Percentiles rank a stretch among this genome's conserved stretches.
Evolutionary conservation across 1,284 basidiomycete genomes (phyloP).

Genomic region (Volvariella volvacea): DNA sequence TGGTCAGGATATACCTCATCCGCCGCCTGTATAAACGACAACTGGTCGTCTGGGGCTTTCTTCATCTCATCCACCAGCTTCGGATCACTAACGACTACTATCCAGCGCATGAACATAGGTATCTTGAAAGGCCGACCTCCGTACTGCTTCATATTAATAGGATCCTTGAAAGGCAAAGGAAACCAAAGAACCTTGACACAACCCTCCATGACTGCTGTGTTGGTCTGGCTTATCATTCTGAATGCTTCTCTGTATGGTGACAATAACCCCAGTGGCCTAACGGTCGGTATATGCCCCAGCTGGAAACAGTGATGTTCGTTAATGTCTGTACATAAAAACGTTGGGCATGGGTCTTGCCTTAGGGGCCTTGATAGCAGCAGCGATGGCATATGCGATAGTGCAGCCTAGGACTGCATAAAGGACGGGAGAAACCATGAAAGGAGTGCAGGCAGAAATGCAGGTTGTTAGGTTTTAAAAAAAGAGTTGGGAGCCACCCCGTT

Average conservation of each 20-base stretch:
- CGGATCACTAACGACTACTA: constrained; percentile 16
- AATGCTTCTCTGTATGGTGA: constrained; percentile 16
- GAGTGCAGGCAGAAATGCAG: too few relatives aligned
- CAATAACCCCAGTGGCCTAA: constrained; percentile 14
- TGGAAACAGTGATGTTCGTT: too few relatives aligned
- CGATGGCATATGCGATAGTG: too few relatives aligned
- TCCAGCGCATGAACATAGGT: constrained; percentile 15
- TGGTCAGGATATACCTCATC: constrained; percentile 11
- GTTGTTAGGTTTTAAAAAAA: too few relatives aligned
- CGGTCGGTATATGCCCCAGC: constrained; percentile 14
- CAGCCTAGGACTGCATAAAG: too few relatives aligned
- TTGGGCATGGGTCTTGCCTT: too few relatives aligned
- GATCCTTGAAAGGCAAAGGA: background rate
- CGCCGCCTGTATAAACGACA: constrained; percentile 16
- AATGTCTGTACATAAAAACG: too few relatives aligned
- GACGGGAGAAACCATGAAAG: too few relatives aligned
- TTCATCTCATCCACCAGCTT: constrained; percentile 18
- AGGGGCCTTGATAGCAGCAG: too few relatives aligned
- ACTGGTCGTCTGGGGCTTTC: constrained; percentile 15
- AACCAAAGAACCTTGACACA: constrained; percentile 16
- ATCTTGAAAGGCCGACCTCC: constrained; percentile 18
- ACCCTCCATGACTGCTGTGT: constrained; percentile 15
- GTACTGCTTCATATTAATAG: constrained; percentile 13
- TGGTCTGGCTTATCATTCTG: constrained; percentile 12
- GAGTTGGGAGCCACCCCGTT: too few relatives aligned